A percentile compares a stretch with the other conserved stretches of the same genome.
phyloP scores from a whole-genome alignment of 805 yeast species.

The Candida michaelii region DNA sequence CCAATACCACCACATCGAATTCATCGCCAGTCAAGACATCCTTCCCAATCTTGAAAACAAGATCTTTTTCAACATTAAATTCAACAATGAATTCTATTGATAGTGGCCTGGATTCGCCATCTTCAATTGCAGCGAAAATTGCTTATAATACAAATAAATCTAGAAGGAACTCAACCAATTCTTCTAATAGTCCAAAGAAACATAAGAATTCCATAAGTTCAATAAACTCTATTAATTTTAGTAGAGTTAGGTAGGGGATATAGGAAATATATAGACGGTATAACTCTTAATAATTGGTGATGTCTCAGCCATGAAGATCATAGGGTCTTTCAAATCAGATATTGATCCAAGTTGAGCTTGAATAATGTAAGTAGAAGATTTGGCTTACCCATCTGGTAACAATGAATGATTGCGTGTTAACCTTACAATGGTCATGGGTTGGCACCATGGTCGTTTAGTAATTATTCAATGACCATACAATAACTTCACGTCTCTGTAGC shows the following conservation, averaged over 20 bases:
- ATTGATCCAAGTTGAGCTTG: too few relatives aligned
- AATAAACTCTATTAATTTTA: conserved; percentile 17
- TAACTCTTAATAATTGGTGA: too few relatives aligned
- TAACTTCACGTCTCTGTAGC: too few relatives aligned
- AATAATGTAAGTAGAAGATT: too few relatives aligned
- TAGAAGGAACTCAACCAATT: conserved; percentile 9
- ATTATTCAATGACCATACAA: too few relatives aligned
- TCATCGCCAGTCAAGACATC: conserved; percentile 14
- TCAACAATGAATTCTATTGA: conserved; percentile 4
- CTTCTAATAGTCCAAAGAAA: conserved; percentile 12
- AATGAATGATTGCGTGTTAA: too few relatives aligned
- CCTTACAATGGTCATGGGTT: too few relatives aligned
- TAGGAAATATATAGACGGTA: neutral
- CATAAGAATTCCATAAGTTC: conserved; percentile 16
- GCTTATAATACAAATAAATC: conserved; percentile 25
- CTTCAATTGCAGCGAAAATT: conserved; percentile 28
- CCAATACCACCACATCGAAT: conserved; percentile 10
- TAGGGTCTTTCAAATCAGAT: too few relatives aligned
- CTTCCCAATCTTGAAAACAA: conserved; percentile 11
- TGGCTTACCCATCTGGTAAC: too few relatives aligned
- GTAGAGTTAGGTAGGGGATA: conserved; percentile 13
- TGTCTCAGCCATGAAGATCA: too few relatives aligned
- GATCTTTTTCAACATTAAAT: conserved; percentile 7
- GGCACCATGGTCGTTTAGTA: too few relatives aligned
- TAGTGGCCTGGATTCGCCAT: conserved; percentile 17